Conservation (phyloP, 495 filamentous ascomycete species). For the Aspergillus kassunensis region DNA sequence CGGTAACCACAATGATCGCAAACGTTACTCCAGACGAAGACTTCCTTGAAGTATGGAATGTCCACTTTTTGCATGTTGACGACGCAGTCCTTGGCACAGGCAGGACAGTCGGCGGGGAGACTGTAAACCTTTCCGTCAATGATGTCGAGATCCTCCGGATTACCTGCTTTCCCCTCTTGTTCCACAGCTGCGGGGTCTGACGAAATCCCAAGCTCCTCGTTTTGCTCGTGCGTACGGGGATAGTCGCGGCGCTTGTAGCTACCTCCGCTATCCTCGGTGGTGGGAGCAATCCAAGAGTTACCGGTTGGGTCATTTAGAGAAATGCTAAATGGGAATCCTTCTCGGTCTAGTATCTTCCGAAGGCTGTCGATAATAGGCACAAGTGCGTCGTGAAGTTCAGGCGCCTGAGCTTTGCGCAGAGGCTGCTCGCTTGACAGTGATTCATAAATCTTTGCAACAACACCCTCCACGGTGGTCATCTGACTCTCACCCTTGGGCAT, state of each 20-base stretch:
- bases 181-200: constrained; percentile 32
- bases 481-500: constrained; percentile 85
- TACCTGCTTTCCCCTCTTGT: constrained; percentile 19
- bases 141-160: constrained; percentile 67
- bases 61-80: constrained; percentile 95
- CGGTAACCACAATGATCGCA: constrained; percentile 92
- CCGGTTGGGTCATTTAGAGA: constrained; percentile 85
- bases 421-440: constrained; percentile 74
- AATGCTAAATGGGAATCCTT: constrained; percentile 81
- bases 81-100: constrained; percentile 74
- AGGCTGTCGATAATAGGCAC: constrained; percentile 66
- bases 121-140: constrained; percentile 84
- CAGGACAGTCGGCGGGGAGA: constrained; percentile 86
- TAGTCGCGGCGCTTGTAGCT: constrained; percentile 86
- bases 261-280: constrained; percentile 59
- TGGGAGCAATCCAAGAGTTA: constrained; percentile 97
- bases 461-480: constrained; percentile 86
- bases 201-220: constrained; percentile 71
- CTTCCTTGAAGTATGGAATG: constrained; percentile 95
- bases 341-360: constrained; percentile 65
- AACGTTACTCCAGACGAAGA: constrained; percentile 82
- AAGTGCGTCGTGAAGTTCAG: constrained; percentile 73
- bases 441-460: constrained; percentile 69
- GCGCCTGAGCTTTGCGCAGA: constrained; percentile 64
- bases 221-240: constrained; percentile 75